Conservation (phyloP, 139 green algal genomes). For the Tetraselmis chui region DNA sequence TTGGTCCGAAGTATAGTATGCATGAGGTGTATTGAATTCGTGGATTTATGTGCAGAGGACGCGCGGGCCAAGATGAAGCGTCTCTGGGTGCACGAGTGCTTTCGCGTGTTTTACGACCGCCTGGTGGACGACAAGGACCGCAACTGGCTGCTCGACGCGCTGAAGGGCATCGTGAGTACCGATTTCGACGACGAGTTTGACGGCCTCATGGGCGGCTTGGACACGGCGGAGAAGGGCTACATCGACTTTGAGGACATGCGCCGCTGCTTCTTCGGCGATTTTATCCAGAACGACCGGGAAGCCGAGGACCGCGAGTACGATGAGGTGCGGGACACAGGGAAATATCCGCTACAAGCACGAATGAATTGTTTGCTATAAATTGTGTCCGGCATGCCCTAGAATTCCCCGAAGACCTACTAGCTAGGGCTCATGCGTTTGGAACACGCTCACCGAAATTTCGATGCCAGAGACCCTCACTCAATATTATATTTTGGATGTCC, state of each 20-base stretch:
- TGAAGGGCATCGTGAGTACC: conserved; percentile 12
- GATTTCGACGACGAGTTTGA: conserved; percentile 32
- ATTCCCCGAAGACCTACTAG: no score
- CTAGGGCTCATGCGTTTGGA: no score
- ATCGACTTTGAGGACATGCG: conserved; percentile 43
- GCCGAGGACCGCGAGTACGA: conserved; percentile 39
- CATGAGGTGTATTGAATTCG: no score
- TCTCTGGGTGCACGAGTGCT: conserved; percentile 43
- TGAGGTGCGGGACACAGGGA: conserved; percentile 36
- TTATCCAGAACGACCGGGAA: conserved; percentile 39
- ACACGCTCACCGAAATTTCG: no score
- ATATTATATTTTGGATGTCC: no score
- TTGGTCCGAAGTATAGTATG: no score
- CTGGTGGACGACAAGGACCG: conserved; percentile 37
- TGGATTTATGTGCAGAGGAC: no score
- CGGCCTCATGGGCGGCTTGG: conserved; percentile 26
- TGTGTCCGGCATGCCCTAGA: no score
- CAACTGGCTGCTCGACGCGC: conserved; percentile 51
- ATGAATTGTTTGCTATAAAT: no score
- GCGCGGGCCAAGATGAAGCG: conserved; percentile 26
- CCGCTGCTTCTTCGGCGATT: conserved; percentile 72
- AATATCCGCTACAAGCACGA: no score
- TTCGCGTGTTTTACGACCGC: conserved; percentile 42
- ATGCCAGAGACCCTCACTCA: no score
- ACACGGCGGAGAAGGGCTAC: not conserved